Evolutionary conservation across 2,329 filamentous ascomycete species (phyloP).

Genomic region (Chaetomium strumarium): DNA sequence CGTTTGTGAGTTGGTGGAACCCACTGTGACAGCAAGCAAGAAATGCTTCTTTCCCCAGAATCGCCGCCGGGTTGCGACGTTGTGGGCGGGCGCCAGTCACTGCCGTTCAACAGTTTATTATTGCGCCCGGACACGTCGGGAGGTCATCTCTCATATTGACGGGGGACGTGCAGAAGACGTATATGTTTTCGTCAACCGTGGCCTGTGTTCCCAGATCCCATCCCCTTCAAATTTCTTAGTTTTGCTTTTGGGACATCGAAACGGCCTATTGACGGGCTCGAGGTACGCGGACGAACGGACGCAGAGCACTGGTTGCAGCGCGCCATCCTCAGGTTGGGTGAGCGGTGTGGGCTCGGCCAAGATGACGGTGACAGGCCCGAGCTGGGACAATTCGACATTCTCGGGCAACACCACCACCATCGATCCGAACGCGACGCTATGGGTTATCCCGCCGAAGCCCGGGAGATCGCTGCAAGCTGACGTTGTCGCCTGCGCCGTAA

Average conservation of each 20-base stretch:
- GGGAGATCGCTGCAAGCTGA: slow-evolving; percentile 22
- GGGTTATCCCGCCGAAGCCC: slow-evolving; percentile 17
- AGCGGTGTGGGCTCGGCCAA: neutral
- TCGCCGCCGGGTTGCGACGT: neutral
- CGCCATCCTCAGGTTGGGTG: neutral
- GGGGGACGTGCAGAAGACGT: slow-evolving; percentile 10
- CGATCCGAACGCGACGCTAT: slow-evolving; percentile 13
- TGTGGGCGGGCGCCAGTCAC: neutral
- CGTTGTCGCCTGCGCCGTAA: slow-evolving; percentile 25
- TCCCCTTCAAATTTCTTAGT: neutral
- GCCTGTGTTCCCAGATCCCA: neutral
- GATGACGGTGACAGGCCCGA: neutral
- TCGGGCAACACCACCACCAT: slow-evolving; percentile 2
- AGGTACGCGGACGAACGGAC: no score
- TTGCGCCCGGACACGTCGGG: neutral
- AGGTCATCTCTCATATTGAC: neutral
- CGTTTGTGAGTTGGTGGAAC: neutral
- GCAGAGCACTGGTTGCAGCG: neutral
- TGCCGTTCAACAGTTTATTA: slow-evolving; percentile 1
- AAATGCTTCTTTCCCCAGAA: slow-evolving; percentile 5
- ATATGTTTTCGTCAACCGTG: slow-evolving; percentile 9
- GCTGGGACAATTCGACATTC: slow-evolving; percentile 8
- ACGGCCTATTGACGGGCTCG: neutral
- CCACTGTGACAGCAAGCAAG: neutral
- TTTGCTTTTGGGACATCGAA: neutral